Evolutionary conservation across 306 rosid genomes (phyloP), one percentile per base, ranked within the genome.

Genomic region (Pyrus pyrifolia): DNA sequence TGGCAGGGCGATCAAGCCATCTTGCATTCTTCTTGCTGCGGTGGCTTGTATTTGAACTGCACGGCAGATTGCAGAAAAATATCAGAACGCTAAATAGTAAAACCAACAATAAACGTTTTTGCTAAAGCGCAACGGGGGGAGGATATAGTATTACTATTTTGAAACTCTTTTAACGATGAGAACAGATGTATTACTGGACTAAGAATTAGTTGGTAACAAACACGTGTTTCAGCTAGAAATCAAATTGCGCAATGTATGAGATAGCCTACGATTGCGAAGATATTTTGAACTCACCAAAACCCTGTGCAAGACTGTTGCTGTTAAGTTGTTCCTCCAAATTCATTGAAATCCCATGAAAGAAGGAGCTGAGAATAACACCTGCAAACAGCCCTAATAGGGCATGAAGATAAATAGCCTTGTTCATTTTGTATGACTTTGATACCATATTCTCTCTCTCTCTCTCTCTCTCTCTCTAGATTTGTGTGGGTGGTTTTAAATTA

Each of bases 341-440:
- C 44, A 18, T 65, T 35, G 51, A 59, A 67, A 63, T 38, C 75
- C 65, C 70, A 46, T 23, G 40, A 23, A 45, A 71, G 30, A 59
- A 71, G 53, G 71, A 81, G 77, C 74, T 67, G 53, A 75, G 4
- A 42, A 76, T 12, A 42, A 72, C 61, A 40, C 75, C 31, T 35
- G 64, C 73, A 65, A 70, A 29, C 49, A 78, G 7, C 75, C 81
- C 80, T 30, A 81, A 52, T 25, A 81, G 75, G 65, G 73, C 73
- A 49, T 33, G 23, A 6, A 31, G 57, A 73, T 17, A 35, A 3
- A 45, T 9, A 12, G 29, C 51, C 53, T 23, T 84, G 27, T 66
- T 19, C 67, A 65, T 59, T 52, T 70, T 78, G 25, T 63, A 35
- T 1, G 61, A 25, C 31, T 66, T 71, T 0, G 51, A 84, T 4